Evolutionary conservation across 225 moss, liverwort and hornwort species (phyloP).

Genomic region (Polytrichum formosum): DNA sequence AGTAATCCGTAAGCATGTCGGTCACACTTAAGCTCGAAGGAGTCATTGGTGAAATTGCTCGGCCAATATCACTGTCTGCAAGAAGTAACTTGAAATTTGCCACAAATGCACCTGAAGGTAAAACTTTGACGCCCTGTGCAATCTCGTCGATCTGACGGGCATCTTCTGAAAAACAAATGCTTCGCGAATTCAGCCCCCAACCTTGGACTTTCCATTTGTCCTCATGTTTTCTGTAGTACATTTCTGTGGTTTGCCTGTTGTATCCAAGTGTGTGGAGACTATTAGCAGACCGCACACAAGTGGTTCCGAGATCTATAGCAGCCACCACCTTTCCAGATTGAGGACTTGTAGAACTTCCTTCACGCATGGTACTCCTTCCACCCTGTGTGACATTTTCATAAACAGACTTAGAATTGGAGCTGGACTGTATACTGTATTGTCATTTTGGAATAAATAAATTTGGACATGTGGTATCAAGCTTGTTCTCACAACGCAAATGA

Average conservation of each 20-base stretch:
- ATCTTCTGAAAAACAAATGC: neutral
- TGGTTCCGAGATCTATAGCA: constrained; percentile 25
- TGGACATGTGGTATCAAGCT: too few species aligned
- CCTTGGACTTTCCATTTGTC: neutral
- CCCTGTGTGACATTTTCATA: neutral
- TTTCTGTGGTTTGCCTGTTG: neutral
- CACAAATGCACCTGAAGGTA: neutral
- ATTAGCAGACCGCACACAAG: constrained; percentile 16
- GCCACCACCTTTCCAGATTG: constrained; percentile 14
- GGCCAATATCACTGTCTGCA: neutral
- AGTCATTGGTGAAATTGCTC: neutral
- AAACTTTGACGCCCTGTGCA: neutral
- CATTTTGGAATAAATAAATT: too few species aligned
- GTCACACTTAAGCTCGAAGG: constrained; percentile 3
- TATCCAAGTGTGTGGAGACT: neutral
- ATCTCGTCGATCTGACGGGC: neutral
- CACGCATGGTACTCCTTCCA: neutral
- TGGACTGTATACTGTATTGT: too few species aligned
- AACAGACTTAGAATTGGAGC: too few species aligned
- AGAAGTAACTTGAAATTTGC: constrained; percentile 23
- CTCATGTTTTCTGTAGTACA: neutral
- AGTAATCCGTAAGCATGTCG: constrained; percentile 21
- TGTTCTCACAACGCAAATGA: too few species aligned
- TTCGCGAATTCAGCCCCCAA: constrained; percentile 15
- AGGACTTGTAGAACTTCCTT: neutral